These are phyloP conservation scores for Cicer arietinum DNA, from an alignment of 306 rosid genomes.

Conservation along the genomic window DNA sequence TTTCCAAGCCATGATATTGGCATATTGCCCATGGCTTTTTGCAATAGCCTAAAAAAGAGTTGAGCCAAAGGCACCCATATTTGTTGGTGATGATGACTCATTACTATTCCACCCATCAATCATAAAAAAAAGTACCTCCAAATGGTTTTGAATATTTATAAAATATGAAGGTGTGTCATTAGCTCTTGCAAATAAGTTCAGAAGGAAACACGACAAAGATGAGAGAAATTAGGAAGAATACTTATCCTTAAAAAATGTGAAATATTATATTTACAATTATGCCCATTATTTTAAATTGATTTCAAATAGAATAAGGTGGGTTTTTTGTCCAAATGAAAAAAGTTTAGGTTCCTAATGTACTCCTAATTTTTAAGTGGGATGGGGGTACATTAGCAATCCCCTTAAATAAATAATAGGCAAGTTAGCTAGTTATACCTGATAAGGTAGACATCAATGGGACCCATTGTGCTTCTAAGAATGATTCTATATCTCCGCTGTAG, in stretches of 20 bases:
- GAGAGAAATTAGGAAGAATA: background rate
- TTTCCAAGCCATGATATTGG: too few relatives aligned
- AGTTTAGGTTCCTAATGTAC: background rate
- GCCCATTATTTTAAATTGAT: background rate
- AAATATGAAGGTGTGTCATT: too few relatives aligned
- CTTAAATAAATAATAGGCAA: conserved; percentile 28
- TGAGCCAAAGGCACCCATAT: too few relatives aligned
- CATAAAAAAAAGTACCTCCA: too few relatives aligned
- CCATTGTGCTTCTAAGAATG: conserved; percentile 98
- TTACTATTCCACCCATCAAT: too few relatives aligned
- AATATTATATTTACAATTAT: background rate
- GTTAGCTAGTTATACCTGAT: conserved; percentile 71
- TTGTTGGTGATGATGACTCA: too few relatives aligned
- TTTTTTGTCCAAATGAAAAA: background rate
- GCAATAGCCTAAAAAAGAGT: too few relatives aligned
- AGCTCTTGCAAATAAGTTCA: too few relatives aligned
- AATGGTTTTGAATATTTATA: too few relatives aligned
- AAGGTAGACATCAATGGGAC: conserved; percentile 97
- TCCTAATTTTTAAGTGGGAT: background rate
- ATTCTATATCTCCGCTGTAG: conserved; percentile 90
- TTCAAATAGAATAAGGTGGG: background rate
- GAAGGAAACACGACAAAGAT: too few relatives aligned
- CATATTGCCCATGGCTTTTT: too few relatives aligned
- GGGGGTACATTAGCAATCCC: background rate
- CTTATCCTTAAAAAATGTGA: background rate